Conservation (phyloP, 495 filamentous ascomycete species). For the Podospora pseudocomata region DNA sequence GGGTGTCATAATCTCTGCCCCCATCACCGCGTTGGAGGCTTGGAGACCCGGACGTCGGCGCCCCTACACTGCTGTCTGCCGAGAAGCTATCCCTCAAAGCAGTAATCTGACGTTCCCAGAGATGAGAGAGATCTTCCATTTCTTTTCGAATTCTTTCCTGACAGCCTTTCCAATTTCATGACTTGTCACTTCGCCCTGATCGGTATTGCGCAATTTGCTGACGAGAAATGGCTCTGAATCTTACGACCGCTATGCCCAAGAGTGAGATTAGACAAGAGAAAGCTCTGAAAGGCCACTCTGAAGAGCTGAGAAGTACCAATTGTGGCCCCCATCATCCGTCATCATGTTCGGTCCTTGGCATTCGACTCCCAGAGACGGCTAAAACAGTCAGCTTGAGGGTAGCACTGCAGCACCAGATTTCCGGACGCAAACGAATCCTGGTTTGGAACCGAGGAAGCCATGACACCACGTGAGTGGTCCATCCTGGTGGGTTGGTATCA, state of each 20-base stretch:
- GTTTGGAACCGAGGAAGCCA: conserved; percentile 5
- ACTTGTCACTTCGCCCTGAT: background rate
- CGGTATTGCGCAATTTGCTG: background rate
- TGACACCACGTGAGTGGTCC: conserved; percentile 16
- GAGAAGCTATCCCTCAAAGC: conserved; percentile 18
- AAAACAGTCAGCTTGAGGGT: conserved; percentile 20
- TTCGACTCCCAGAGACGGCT: conserved; percentile 9
- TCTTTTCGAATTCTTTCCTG: background rate
- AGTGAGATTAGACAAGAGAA: background rate
- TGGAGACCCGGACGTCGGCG: conserved; percentile 9
- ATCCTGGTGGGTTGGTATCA: background rate
- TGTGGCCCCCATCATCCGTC: background rate
- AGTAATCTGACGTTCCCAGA: conserved; percentile 22
- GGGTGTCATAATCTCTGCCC: background rate
- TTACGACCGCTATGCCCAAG: background rate
- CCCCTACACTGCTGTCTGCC: conserved; percentile 14
- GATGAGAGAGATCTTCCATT: conserved; percentile 18
- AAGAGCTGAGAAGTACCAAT: background rate
- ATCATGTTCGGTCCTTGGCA: conserved; percentile 1
- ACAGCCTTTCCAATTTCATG: background rate
- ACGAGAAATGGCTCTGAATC: background rate
- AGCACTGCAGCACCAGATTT: conserved; percentile 16
- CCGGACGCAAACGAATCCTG: conserved; percentile 4
- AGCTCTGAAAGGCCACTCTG: conserved; percentile 1
- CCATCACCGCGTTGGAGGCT: conserved; percentile 7